phyloP scores from a whole-genome alignment of 1,284 basidiomycete species.

The Cystobasidium slooffiae region DNA sequence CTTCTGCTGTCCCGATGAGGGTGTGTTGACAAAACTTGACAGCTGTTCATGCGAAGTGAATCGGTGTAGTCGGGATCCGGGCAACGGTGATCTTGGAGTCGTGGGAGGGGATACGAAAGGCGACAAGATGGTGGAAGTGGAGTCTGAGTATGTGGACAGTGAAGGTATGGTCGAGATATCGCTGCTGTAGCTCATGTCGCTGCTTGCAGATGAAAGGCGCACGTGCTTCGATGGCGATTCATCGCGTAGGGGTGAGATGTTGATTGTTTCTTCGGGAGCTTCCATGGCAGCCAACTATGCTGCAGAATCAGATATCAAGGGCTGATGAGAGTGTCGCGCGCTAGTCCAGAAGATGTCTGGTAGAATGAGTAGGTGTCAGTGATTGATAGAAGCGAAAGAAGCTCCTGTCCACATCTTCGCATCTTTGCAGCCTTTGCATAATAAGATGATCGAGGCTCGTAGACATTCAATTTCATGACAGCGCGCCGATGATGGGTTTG shows the following conservation, averaged over 20 bases:
- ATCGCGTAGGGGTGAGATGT: conserved; percentile 15
- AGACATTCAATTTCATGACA: no score
- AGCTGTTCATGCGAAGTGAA: conserved; percentile 37
- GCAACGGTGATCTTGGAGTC: conserved; percentile 26
- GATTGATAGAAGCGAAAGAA: no score
- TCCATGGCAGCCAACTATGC: background rate
- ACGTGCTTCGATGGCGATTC: background rate
- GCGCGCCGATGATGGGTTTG: no score
- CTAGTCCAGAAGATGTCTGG: no score
- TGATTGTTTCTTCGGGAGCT: background rate
- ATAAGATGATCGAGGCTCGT: no score
- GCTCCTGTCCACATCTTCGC: no score
- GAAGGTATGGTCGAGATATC: conserved; percentile 16
- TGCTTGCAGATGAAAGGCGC: conserved; percentile 2
- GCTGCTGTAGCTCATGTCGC: background rate
- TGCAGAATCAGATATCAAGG: no score
- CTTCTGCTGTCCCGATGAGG: background rate
- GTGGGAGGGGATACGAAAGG: conserved; percentile 9
- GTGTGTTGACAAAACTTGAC: conserved; percentile 8
- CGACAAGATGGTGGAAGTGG: background rate
- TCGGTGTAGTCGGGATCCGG: conserved; percentile 10
- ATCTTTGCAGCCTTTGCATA: no score
- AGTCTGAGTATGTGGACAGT: background rate
- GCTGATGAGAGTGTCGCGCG: no score
- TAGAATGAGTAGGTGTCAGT: no score